Evolutionary conservation across 257 asterid species (phyloP), one percentile per base, ranked within the genome.

Genomic region (Primulina tabacum): DNA sequence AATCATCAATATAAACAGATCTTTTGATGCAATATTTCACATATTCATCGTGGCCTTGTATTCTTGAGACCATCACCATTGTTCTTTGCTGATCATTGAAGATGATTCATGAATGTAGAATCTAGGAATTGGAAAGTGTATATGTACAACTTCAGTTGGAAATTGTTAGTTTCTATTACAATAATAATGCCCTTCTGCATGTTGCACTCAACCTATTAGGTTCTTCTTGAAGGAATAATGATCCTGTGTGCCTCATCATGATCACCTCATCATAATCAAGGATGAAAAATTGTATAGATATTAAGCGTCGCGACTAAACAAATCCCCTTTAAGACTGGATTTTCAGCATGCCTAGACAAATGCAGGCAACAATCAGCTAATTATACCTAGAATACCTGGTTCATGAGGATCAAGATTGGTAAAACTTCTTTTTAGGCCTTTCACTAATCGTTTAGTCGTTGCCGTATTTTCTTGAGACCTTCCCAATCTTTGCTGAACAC

Each of bases 391-490:
- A 50, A 60, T 1, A 1, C 8, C 1, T 18, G 60, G 73, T 50
- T 69, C 65, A 34, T 40, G 77, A 68, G 33, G 50, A 67, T 28
- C 29, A 52, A 30, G 35, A 17, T 6, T 5, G 43, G 59, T 37
- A 29, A 16, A 16, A 32, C 67, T 62, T 17, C 67, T 62, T 62
- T 62, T 62, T 2, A 33, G 12, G 20, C 50, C 55, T 63, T 35
- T 26, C 67, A 33, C 38, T 32, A 35, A 17, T 34, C 38, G 2
- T 35, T 63, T 63, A 35, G 6, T 33, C 53, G 24, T 63, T 1
- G 81, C 74, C 78, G 78, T 76, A 65, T 65, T 74, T 73, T 74
- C 73, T 80, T 77, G 82, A 80, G 85, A 74, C 72, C 61, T 37
- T 59, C 79, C 21, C 70, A 60, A 33, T 57, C 58, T 60, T 76